Evolutionary conservation across 2,329 filamentous ascomycete species (phyloP), one percentile per base, ranked within the genome.

Genomic region (Penicillium sp.): DNA sequence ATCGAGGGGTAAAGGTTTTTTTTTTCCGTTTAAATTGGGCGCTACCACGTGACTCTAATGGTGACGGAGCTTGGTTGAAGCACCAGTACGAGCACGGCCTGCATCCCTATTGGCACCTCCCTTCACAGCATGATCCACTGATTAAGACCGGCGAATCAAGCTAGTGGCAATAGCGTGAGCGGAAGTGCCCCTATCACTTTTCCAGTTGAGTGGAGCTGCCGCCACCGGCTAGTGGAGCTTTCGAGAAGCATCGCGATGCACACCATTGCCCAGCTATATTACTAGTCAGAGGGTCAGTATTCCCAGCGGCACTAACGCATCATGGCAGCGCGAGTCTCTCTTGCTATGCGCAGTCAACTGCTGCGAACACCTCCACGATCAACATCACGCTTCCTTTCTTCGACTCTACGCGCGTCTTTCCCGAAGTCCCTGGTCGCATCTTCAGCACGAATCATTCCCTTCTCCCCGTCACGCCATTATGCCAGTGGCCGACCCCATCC

Each of bases 401-500:
- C 52, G 23, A 42, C 45, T 16, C 44, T 47, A 26, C 50, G 50
- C 37, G 38, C 50, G 29, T 48, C 48, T 29, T 37, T 46, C 22
- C 39, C 48, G 9, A 50, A 48, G 34, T 23, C 45, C 13, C 45
- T 54, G n/a, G 39, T 47, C 12, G 18, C 38, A 18, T 41, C 46
- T 14, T 6, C 42, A 26, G 18, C 39, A 13, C 31, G 47, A 28
- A 17, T 23, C 15, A 40, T 20, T 22, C 31, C 57, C 0, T 20
- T 48, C 16, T 28, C 32, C 10, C 37, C 45, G 13, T 41, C 64
- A 29, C 58, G 64, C 35, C 54, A 58, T 41, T 71, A 80, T 71
- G 82, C 84, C 55, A 73, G 63, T 48, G 70, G 74, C 7, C 65
- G 83, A 42, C 85, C 88, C 45, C 86, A 92, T 49, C 89, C 88